Base-by-base conservation (phyloP, 169 alveolate genomes). In the Plasmodium blacklocki region DNA sequence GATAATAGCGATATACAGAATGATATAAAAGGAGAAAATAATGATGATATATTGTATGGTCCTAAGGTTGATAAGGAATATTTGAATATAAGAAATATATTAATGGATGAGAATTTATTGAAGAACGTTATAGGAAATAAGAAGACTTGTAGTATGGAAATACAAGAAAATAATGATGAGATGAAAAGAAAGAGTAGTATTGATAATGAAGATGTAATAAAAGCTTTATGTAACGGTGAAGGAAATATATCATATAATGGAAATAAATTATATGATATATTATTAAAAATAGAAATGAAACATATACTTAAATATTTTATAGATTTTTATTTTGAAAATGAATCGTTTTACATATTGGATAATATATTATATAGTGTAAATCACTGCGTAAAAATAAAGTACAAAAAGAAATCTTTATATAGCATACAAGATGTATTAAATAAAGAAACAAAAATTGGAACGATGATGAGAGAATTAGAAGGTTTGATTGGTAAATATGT, bases 241-340 rank as follows among this genome's bases (percentile, higher is more conserved):
- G 11, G 2, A 56, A 56, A 15, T 0, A 2, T 56, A 2, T 56
- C 64, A 56, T 56, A 2, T 56, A 9, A 39, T 39, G 5, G 9
- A 39, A 39, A 39, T 39, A 39, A 39, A 39, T 39, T 64, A 47
- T 11, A n/a, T n/a, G 19, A 43, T n/a, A 15, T 64, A 47, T 43
- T 47, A 64, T 43, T 23, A 54, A 54, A n/a, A 68, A 11, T 23
- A 60, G 67, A 58, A 39, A n/a, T 63, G 23, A 60, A 32, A 15
- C 39, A 50, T 12, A 49, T 68, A 43, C 21, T 63, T 45, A 71
- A 62, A 43, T 49, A 58, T 39, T 66, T 78, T 52, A 43, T 64
- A 14, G 50, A 59, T 18, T 75, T 70, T 67, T 88, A 80, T 56
- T 80, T 68, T 45, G 90, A 80, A 74, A 73, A 88, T 70, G 88